phyloP scores from a whole-genome alignment of 140 eudicot species.

The Erigeron philadelphicus region DNA sequence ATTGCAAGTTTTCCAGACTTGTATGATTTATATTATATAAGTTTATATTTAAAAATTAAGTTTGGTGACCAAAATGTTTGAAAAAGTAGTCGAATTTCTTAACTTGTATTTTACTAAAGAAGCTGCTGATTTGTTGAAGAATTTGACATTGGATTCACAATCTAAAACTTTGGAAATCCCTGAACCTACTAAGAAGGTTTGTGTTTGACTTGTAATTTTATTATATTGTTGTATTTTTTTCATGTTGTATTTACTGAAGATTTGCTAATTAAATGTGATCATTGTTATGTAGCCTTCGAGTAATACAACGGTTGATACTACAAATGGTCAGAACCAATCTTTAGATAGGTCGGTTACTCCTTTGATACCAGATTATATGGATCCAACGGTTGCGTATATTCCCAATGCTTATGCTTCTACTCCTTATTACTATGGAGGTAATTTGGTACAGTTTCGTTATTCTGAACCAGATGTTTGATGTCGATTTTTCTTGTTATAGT shows the following conservation, averaged over 20 bases:
- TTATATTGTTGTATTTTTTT: neutral
- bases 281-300: slow-evolving; percentile 39
- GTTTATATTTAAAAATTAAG: too few relatives aligned
- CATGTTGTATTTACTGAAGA: neutral
- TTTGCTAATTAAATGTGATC: slow-evolving; percentile 1
- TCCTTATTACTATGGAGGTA: slow-evolving; percentile 74
- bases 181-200: slow-evolving; percentile 69
- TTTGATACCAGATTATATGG: slow-evolving; percentile 48
- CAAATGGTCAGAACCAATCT: slow-evolving; percentile 46
- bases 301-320: slow-evolving; percentile 21
- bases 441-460: neutral
- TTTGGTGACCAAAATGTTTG: neutral
- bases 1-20: too few relatives aligned
- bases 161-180: slow-evolving; percentile 53
- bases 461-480: neutral
- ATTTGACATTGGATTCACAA: slow-evolving; percentile 70
- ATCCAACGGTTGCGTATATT: slow-evolving; percentile 47
- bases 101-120: slow-evolving; percentile 38
- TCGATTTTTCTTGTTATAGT: neutral
- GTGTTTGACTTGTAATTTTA: neutral
- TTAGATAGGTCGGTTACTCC: slow-evolving; percentile 66
- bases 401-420: slow-evolving; percentile 57
- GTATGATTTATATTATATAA: too few relatives aligned
- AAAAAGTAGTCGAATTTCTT: slow-evolving; percentile 25
- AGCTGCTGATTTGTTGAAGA: slow-evolving; percentile 83